Base-by-base conservation (phyloP, 1,139 yeast species). In the Saccharomyces pastorianus region DNA sequence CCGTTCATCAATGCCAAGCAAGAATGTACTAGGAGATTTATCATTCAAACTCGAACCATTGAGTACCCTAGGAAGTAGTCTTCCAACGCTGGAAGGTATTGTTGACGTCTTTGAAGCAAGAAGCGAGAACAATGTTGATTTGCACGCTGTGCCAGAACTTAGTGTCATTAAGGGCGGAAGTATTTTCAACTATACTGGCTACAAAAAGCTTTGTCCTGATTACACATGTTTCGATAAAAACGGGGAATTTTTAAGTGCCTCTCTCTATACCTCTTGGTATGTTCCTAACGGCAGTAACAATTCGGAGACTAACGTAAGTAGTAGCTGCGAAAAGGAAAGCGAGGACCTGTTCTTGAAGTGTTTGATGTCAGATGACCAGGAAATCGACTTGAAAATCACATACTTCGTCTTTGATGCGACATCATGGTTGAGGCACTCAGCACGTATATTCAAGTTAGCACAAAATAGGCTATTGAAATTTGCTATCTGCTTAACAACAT, bases 361-460 rank as follows among this genome's bases (percentile, higher is more conserved):
- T 34, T 34, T 29, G 52, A 48, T 20, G 54, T 17, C 44, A 0
- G 44, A 17, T 14, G 8, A 23, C 11, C 20, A 50, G 7, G 51
- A 50, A 75, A 79, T 7, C 68, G 75, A 58, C 50, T 32, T 50
- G 32, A 48, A 55, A 8, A 71, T 81, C 47, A 83, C 90, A 0
- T 78, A 77, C 61, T 77, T 85, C 54, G 81, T 89, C 1, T 73
- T 85, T 54, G 95, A 86, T 70, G 86, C 95, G 6, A 85, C 87
- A 59, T 82, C 86, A 57, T 86, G 93, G 93, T 72, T 86, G 59
- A 84, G 86, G 62, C 91, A 85, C 66, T 85, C 90, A 67, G 95
- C 93, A 1, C 76, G 85, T 56, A 76, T 86, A 31, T 86, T 78
- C 72, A 86, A 86, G 66, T 80, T 88, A 62, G 81, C 85, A 14